A percentile compares a stretch with the other conserved stretches of the same genome.
phyloP scores from a whole-genome alignment of 176 grass and related monocot species.

The Bothriochloa decipiens region DNA sequence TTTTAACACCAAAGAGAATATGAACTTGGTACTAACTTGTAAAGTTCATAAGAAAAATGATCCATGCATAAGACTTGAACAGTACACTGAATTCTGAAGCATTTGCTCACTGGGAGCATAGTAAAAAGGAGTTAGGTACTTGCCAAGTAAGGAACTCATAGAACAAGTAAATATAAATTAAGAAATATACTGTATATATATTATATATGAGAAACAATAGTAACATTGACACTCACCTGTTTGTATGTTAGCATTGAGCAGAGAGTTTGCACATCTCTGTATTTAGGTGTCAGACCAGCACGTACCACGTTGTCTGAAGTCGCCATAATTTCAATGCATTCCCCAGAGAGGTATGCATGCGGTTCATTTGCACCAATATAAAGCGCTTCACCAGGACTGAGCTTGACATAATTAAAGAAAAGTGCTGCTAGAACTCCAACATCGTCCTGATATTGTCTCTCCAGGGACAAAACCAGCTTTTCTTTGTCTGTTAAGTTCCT shows the following conservation, averaged over 20 bases:
- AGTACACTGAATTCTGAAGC: not conserved
- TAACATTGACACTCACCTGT: slow-evolving; percentile 51
- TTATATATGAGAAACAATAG: not conserved
- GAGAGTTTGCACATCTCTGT: slow-evolving; percentile 81
- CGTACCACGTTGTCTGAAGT: slow-evolving; percentile 91
- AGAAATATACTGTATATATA: slow-evolving; percentile 16
- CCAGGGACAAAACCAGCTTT: slow-evolving; percentile 63
- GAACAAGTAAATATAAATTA: not conserved
- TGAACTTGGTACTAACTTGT: not conserved
- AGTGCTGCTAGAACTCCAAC: slow-evolving; percentile 76
- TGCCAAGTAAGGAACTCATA: not conserved
- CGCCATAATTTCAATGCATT: slow-evolving; percentile 95
- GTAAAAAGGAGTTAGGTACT: not conserved
- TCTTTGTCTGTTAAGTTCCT: slow-evolving; percentile 82
- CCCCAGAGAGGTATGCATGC: slow-evolving; percentile 84
- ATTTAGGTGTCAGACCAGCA: slow-evolving; percentile 90
- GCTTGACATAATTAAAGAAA: slow-evolving; percentile 87
- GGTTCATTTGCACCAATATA: slow-evolving; percentile 86
- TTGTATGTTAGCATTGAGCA: slow-evolving; percentile 95
- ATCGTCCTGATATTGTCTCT: slow-evolving; percentile 74
- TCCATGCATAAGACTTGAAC: not conserved
- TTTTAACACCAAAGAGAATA: slow-evolving; percentile 11
- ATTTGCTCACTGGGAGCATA: not conserved
- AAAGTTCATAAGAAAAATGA: not conserved
- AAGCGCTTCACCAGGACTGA: slow-evolving; percentile 85